phyloP scores from a whole-genome alignment of 2,329 filamentous ascomycete species.

The Colletotrichum phormii region DNA sequence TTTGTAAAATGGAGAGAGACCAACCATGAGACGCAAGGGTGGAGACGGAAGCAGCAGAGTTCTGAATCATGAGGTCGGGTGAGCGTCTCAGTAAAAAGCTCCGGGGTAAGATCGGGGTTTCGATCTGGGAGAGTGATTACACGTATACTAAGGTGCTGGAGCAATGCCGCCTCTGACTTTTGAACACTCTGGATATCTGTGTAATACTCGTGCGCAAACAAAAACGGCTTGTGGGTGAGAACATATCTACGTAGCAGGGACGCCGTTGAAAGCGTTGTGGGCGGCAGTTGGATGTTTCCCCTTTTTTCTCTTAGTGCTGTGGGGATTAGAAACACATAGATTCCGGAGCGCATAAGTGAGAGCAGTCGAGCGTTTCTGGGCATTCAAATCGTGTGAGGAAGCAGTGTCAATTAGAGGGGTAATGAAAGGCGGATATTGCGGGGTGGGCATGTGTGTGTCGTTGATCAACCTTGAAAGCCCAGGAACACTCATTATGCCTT shows the following conservation, averaged over 20 bases:
- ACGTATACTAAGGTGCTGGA: background rate
- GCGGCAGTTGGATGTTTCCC: background rate
- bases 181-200: background rate
- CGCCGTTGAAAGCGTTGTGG: background rate
- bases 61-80: constrained; percentile 16
- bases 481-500: background rate
- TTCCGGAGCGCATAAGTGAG: background rate
- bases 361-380: too few species aligned
- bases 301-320: background rate
- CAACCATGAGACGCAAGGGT: constrained; percentile 8
- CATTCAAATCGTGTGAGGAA: background rate
- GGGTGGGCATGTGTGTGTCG: too few species aligned
- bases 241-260: background rate
- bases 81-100: background rate
- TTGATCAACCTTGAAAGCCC: background rate
- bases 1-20: background rate
- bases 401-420: background rate
- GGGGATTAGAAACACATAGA: background rate
- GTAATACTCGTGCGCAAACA: background rate
- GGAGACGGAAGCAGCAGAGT: background rate
- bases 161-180: background rate
- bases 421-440: background rate
- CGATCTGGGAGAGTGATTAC: background rate
- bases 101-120: background rate
- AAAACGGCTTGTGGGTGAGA: background rate